Percentiles rank a stretch among this genome's conserved stretches.
Conservation (phyloP, 129 eudicot genomes). For the Pulicaria dysenterica region DNA sequence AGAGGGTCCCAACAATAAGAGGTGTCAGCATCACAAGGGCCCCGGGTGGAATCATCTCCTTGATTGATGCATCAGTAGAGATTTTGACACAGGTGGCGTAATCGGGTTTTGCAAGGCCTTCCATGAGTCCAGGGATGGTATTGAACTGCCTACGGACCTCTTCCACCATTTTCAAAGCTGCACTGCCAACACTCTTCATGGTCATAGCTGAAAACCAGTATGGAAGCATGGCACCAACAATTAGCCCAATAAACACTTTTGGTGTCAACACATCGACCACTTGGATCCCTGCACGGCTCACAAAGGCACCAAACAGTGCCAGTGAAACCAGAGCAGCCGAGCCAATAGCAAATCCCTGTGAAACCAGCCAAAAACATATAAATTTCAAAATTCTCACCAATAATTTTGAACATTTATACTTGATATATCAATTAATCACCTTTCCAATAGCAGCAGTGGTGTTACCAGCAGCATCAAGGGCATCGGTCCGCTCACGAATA, state of each 20-base stretch:
- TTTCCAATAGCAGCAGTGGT: slow-evolving; percentile 95
- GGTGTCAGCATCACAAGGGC: slow-evolving; percentile 92
- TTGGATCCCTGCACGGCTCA: slow-evolving; percentile 70
- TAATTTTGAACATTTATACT: too few species aligned
- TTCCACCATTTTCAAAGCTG: slow-evolving; percentile 87
- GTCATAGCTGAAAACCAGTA: slow-evolving; percentile 98
- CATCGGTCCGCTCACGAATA: slow-evolving; percentile 86
- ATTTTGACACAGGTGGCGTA: slow-evolving; percentile 88
- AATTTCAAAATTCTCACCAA: too few species aligned
- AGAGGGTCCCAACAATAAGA: slow-evolving; percentile 71
- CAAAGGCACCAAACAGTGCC: slow-evolving; percentile 88
- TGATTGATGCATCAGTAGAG: slow-evolving; percentile 84
- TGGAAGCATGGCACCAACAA: slow-evolving; percentile 94
- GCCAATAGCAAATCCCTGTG: slow-evolving; percentile 81
- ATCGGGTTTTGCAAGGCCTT: slow-evolving; percentile 70
- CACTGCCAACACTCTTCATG: slow-evolving; percentile 94
- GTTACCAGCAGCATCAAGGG: slow-evolving; percentile 92
- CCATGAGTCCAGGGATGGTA: slow-evolving; percentile 83
- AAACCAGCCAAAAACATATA: neutral
- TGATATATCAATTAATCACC: slow-evolving; percentile 28
- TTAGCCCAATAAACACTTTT: slow-evolving; percentile 76
- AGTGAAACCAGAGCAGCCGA: slow-evolving; percentile 83
- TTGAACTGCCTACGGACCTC: slow-evolving; percentile 85
- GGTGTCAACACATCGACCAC: slow-evolving; percentile 79
- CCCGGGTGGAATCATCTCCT: slow-evolving; percentile 93